Evolutionary conservation across 768 basidiomycete genomes (phyloP).

Genomic region (Auricularia sp.): DNA sequence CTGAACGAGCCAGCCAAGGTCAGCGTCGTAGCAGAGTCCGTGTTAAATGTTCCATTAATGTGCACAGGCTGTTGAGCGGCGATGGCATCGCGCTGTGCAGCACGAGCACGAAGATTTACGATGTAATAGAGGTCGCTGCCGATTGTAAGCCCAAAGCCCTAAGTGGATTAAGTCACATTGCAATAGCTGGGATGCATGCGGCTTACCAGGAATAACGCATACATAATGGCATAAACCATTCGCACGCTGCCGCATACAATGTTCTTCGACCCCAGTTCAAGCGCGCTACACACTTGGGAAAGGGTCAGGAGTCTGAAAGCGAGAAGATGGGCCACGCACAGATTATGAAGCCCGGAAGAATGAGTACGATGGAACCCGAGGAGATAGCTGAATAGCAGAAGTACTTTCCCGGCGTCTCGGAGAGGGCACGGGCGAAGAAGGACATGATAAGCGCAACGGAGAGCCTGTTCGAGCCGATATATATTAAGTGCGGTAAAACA

Average conservation of each 20-base stretch:
- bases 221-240: conserved; percentile 84
- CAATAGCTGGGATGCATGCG: neutral
- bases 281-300: conserved; percentile 57
- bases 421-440: conserved; percentile 69
- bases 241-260: conserved; percentile 77
- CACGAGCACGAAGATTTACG: conserved; percentile 48
- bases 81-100: conserved; percentile 37
- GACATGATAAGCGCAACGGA: conserved; percentile 75
- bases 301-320: conserved; percentile 7
- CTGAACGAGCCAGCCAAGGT: conserved; percentile 54
- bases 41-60: conserved; percentile 55
- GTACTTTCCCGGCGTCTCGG: conserved; percentile 61
- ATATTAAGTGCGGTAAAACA: conserved; percentile 7
- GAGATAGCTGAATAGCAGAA: conserved; percentile 93
- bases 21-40: conserved; percentile 38
- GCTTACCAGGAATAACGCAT: conserved; percentile 55
- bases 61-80: conserved; percentile 39
- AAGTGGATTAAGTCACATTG: neutral
- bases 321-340: conserved; percentile 31
- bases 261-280: conserved; percentile 79
- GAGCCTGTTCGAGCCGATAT: conserved; percentile 39
- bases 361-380: conserved; percentile 76
- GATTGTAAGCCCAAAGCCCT: conserved; percentile 77
- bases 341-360: conserved; percentile 83
- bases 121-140: conserved; percentile 73